Percentiles rank a stretch among this genome's conserved stretches.
Evolutionary conservation across 208 protist species (phyloP).

Genomic region (Eutreptiella sp.): DNA sequence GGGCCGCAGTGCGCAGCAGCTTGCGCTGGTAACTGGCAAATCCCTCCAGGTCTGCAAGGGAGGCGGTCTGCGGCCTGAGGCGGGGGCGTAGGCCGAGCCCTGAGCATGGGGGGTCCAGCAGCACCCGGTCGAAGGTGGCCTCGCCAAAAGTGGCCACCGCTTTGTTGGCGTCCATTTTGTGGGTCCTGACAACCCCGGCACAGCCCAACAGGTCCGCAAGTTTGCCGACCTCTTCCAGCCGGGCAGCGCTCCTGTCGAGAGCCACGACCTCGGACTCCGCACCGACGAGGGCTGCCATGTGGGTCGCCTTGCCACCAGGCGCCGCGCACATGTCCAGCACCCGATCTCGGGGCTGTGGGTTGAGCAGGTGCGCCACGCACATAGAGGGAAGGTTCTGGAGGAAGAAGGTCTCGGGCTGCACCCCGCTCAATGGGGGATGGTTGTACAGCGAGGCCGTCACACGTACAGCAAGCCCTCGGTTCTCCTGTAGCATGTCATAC

Average conservation of each 20-base stretch:
- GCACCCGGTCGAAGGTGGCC: constrained; percentile 49
- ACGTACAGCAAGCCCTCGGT: no score
- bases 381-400: constrained; percentile 70
- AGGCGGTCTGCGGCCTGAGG: constrained; percentile 46
- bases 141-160: neutral
- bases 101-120: constrained; percentile 74
- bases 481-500: no score
- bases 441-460: no score
- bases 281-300: constrained; percentile 51
- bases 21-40: constrained; percentile 63
- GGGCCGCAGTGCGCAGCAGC: constrained; percentile 53
- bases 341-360: constrained; percentile 37
- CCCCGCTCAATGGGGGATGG: constrained; percentile 15
- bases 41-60: constrained; percentile 31
- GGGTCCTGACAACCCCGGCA: neutral
- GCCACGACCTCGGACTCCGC: constrained; percentile 32
- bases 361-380: constrained; percentile 55
- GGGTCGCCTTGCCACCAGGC: constrained; percentile 81
- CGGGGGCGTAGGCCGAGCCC: constrained; percentile 62
- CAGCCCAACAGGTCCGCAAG: neutral
- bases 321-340: constrained; percentile 84
- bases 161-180: neutral
- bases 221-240: constrained; percentile 30
- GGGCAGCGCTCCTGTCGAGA: constrained; percentile 30
- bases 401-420: constrained; percentile 37